A percentile compares a stretch with the other conserved stretches of the same genome.
phyloP scores from a whole-genome alignment of 2,329 filamentous ascomycete genomes.

The Ambrosiella xylebori region DNA sequence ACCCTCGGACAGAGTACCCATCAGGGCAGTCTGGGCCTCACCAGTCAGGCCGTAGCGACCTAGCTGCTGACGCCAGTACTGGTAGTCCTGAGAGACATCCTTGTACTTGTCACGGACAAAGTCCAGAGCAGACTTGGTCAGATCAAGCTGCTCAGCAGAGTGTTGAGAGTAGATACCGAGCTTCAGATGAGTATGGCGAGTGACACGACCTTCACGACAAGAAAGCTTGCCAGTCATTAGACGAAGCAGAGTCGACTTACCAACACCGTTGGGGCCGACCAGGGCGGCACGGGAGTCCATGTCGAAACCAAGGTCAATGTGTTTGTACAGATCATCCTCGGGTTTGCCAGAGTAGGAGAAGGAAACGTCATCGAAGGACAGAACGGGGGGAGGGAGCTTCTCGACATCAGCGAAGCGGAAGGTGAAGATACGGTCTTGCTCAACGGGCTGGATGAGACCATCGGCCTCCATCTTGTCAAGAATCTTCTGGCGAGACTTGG shows the following conservation, averaged over 20 bases:
- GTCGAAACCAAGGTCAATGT: constrained; percentile 95
- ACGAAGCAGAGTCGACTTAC: constrained; percentile 89
- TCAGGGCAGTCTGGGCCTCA: constrained; percentile 87
- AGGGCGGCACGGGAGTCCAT: constrained; percentile 98
- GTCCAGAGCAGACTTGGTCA: constrained; percentile 94
- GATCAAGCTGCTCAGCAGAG: constrained; percentile 92
- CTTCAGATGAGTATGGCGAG: constrained; percentile 94
- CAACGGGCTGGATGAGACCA: constrained; percentile 87
- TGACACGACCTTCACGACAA: constrained; percentile 65
- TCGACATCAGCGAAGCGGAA: constrained; percentile 98
- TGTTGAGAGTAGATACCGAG: constrained; percentile 97
- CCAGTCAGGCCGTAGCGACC: constrained; percentile 86
- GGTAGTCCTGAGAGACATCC: constrained; percentile 84
- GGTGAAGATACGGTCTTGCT: constrained; percentile 72
- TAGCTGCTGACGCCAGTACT: constrained; percentile 98
- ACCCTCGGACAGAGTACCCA: constrained; percentile 93
- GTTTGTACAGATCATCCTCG: constrained; percentile 86
- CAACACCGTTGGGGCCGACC: constrained; percentile 96
- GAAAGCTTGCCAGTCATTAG: constrained; percentile 94
- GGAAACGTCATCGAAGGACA: constrained; percentile 92
- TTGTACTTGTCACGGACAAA: constrained; percentile 94
- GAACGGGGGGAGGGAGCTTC: constrained; percentile 92
- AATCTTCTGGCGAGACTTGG: constrained; percentile 99
- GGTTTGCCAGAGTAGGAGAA: constrained; percentile 90
- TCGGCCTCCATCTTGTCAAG: constrained; percentile 99